Base-by-base conservation (phyloP, 208 protist genomes). In the Leishmania major region DNA sequence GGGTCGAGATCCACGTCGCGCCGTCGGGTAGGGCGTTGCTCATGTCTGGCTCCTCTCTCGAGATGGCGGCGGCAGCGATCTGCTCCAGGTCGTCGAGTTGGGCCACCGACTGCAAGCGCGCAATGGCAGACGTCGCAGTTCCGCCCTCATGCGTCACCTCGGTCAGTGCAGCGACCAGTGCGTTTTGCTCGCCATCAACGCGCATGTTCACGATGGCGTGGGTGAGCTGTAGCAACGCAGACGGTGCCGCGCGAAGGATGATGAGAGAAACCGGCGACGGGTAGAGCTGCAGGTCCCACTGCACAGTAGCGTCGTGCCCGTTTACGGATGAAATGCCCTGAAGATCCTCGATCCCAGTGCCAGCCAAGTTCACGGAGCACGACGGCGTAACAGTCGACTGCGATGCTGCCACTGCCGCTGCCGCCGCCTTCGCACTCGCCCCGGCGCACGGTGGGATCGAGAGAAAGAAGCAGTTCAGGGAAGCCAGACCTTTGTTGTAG, bases 391-490 rank as follows among this genome's bases (percentile, higher is more conserved):
- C 25, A 53, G 45, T 3, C 28, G 45, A 74, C 69, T 55, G 22
- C 28, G 45, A n/a, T 35, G 45, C 69, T 31, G 62, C 62, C 37
- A 47, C 69, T 31, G 62, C 62, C 49, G 59, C n/a, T 25, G 43
- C 40, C 31, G 40, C 17, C 35, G 5, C 57, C 15, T 22, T 53
- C 81, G 15, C 59, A 31, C 45, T 80, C 77, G 59, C 74, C 76
- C 80, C 75, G 13, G 40, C 35, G 66, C 10, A 47, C 10, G 22
- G 55, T 57, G 59, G 43, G 6, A 80, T 67, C 59, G 74, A 77
- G 57, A 93, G 75, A n/a, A 95, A 79, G 47, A 97, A 78, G 60
- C 88, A 80, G 82, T 93, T 94, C 28, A 92, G 59, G 0, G 90
- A 77, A 0, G 83, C 76, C 2, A 97, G 59, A 1, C 86, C 83